Evolutionary conservation across 2,329 filamentous ascomycete species (phyloP).

Genomic region (Pseudogymnoascus sp.): DNA sequence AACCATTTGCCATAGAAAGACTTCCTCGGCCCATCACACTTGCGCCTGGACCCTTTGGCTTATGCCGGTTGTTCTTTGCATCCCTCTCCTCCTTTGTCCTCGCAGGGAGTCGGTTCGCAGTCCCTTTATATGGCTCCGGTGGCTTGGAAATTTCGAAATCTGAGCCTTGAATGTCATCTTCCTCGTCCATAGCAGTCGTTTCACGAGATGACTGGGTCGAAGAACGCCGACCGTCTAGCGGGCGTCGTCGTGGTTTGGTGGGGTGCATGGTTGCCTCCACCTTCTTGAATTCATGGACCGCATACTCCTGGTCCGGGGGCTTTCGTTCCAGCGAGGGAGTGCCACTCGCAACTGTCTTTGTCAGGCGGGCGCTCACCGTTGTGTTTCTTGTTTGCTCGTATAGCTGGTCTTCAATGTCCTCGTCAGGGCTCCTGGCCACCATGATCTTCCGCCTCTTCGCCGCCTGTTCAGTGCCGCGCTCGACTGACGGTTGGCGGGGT

Average conservation of each 20-base stretch:
- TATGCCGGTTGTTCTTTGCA: neutral
- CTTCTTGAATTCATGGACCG: neutral
- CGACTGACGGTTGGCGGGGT: neutral
- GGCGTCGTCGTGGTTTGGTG: neutral
- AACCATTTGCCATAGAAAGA: neutral
- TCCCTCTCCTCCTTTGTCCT: neutral
- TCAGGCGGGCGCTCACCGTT: neutral
- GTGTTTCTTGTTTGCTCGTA: neutral
- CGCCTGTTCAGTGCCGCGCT: neutral
- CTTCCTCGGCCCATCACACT: neutral
- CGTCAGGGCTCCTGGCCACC: neutral
- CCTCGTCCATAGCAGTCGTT: neutral
- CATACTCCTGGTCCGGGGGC: neutral
- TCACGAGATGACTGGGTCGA: neutral
- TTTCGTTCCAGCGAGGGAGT: neutral
- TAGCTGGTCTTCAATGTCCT: neutral
- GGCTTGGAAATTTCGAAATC: neutral
- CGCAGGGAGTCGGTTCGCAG: neutral
- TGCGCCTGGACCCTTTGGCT: neutral
- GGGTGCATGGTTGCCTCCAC: neutral
- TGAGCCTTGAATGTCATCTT: neutral
- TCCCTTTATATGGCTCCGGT: neutral
- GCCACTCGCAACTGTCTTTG: neutral
- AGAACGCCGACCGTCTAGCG: neutral
- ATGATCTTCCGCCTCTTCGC: neutral